A percentile compares a stretch with the other conserved stretches of the same genome.
These are phyloP conservation scores for Calonectria ilicicola DNA, from an alignment of 2,329 filamentous ascomycete species.

Conservation along the genomic window DNA sequence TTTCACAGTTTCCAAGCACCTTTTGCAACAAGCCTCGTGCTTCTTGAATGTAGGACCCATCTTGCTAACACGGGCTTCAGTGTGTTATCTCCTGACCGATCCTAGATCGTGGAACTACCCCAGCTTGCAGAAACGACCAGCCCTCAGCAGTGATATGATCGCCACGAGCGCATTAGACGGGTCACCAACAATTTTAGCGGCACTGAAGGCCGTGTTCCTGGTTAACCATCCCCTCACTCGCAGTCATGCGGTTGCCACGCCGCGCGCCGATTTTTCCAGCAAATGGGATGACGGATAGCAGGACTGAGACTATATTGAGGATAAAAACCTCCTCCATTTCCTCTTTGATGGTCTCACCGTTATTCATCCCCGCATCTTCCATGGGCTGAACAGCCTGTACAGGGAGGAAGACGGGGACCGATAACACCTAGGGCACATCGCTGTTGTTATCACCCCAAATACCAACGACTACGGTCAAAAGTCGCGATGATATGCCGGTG, in stretches of 20 bases:
- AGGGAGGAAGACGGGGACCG: background rate
- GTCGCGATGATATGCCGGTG: background rate
- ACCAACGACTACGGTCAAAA: background rate
- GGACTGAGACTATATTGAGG: background rate
- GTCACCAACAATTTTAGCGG: background rate
- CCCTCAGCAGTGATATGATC: background rate
- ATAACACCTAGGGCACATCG: background rate
- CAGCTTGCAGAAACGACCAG: background rate
- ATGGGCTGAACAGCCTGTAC: background rate
- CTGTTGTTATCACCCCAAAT: background rate
- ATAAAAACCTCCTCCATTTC: background rate
- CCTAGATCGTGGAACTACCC: background rate
- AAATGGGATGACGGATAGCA: background rate
- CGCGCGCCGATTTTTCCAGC: background rate
- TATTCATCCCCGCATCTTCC: background rate
- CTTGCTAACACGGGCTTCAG: background rate
- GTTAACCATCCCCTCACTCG: background rate
- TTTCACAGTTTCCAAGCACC: background rate
- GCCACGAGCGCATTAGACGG: background rate
- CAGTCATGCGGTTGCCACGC: background rate
- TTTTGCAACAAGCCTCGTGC: background rate
- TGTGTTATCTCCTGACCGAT: background rate
- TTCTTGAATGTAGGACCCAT: background rate
- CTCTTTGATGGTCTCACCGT: background rate
- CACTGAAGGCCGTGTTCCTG: background rate